Percentiles rank a stretch among this genome's conserved stretches.
Evolutionary conservation across 805 yeast genomes (phyloP).

Genomic region (Hanseniaspora valbyensis): DNA sequence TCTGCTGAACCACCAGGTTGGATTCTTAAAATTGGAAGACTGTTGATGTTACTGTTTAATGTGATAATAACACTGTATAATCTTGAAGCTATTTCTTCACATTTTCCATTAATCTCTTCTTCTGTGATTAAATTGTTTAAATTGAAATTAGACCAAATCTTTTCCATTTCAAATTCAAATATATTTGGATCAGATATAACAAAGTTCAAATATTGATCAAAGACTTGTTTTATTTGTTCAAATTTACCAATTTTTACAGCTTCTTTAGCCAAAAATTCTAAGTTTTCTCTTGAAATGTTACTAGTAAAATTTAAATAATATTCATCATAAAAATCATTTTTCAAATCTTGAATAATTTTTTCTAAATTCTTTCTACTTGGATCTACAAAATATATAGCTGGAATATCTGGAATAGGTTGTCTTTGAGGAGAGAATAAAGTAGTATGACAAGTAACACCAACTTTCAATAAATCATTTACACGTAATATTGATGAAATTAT

Average conservation of each 20-base stretch:
- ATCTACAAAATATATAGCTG: conserved; percentile 81
- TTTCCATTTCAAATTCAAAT: conserved; percentile 61
- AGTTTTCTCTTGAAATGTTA: conserved; percentile 58
- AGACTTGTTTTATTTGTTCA: conserved; percentile 70
- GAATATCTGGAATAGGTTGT: conserved; percentile 85
- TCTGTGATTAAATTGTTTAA: conserved; percentile 70
- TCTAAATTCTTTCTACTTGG: conserved; percentile 73
- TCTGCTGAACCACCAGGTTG: conserved; percentile 94
- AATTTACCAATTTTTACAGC: conserved; percentile 66
- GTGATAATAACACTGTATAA: conserved; percentile 71
- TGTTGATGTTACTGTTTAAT: conserved; percentile 33
- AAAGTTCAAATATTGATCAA: conserved; percentile 86
- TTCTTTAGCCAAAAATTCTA: conserved; percentile 80
- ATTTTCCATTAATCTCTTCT: conserved; percentile 54
- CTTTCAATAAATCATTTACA: conserved; percentile 77
- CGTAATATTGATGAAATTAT: conserved; percentile 84
- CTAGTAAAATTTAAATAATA: conserved; percentile 81
- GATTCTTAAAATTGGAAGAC: conserved; percentile 82
- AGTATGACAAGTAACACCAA: conserved; percentile 87
- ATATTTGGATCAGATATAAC: conserved; percentile 86
- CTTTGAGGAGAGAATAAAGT: conserved; percentile 52
- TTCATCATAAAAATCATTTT: conserved; percentile 62
- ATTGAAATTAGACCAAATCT: conserved; percentile 43
- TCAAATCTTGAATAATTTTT: conserved; percentile 59
- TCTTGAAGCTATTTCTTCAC: conserved; percentile 67